Percentiles rank a stretch among this genome's conserved stretches.
phyloP scores from a whole-genome alignment of 352 stramenopile species.

The Phytopythium chamaehyphon region DNA sequence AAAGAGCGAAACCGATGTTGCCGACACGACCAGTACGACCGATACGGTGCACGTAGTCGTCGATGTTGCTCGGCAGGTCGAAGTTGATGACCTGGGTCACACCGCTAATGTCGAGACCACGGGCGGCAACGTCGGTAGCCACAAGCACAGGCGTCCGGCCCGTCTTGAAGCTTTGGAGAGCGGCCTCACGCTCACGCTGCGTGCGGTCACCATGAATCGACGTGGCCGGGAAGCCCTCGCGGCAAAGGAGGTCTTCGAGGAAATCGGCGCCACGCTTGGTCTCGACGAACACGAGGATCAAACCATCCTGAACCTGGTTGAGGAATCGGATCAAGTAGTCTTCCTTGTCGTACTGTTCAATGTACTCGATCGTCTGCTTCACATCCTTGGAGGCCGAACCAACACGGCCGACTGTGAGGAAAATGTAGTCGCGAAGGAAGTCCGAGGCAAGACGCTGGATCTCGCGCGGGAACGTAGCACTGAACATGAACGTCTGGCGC shows the following conservation, averaged over 20 bases:
- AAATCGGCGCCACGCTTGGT: slow-evolving; percentile 97
- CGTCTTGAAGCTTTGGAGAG: slow-evolving; percentile 91
- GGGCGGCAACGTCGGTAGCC: slow-evolving; percentile 97
- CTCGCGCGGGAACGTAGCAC: slow-evolving; percentile 97
- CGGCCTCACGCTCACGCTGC: slow-evolving; percentile 93
- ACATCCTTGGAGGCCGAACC: slow-evolving; percentile 97
- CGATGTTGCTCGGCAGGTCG: slow-evolving; percentile 97
- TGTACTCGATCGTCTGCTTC: slow-evolving; percentile 96
- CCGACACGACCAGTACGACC: slow-evolving; percentile 98
- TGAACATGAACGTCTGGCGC: slow-evolving; percentile 99
- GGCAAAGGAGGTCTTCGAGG: slow-evolving; percentile 94
- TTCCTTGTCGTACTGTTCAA: slow-evolving; percentile 97
- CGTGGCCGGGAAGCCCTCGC: slow-evolving; percentile 87
- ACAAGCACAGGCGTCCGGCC: slow-evolving; percentile 93
- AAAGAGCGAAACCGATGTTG: slow-evolving; percentile 96
- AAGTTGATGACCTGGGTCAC: slow-evolving; percentile 98
- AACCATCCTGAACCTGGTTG: slow-evolving; percentile 85
- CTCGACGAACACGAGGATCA: slow-evolving; percentile 98
- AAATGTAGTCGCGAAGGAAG: slow-evolving; percentile 99
- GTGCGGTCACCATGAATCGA: slow-evolving; percentile 98
- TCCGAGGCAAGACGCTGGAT: slow-evolving; percentile 96
- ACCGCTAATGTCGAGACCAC: slow-evolving; percentile 98
- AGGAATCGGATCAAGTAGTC: slow-evolving; percentile 96
- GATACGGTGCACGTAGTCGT: slow-evolving; percentile 99
- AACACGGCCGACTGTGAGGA: slow-evolving; percentile 98